Evolutionary conservation across 257 asterid genomes (phyloP).

Genomic region (Parsonsia alboflavescens): DNA sequence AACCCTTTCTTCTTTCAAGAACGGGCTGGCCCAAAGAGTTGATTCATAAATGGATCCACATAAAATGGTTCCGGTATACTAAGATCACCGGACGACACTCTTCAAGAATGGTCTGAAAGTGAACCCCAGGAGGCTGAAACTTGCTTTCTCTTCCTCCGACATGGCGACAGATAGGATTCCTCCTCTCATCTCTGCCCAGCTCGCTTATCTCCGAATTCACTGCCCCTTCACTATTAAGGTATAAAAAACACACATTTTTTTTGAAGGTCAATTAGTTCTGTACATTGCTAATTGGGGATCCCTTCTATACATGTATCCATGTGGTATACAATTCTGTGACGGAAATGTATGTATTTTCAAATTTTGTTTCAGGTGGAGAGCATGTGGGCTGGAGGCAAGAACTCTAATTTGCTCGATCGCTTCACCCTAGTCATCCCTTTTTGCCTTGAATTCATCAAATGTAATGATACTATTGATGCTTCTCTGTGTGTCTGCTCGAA

Average conservation of each 20-base stretch:
- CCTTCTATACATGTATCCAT: background rate
- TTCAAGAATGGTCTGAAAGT: background rate
- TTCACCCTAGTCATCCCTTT: conserved; percentile 77
- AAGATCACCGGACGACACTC: conserved; percentile 2
- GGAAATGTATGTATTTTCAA: background rate
- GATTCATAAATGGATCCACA: background rate
- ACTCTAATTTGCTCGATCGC: conserved; percentile 69
- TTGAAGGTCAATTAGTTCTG: background rate
- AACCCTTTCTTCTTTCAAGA: too few relatives aligned
- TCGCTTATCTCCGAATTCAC: conserved; percentile 57
- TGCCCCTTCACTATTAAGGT: conserved; percentile 80
- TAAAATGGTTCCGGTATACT: background rate
- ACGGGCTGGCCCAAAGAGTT: background rate
- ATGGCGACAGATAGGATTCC: conserved; percentile 81
- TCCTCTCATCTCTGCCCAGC: conserved; percentile 79
- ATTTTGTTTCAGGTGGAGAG: conserved; percentile 67
- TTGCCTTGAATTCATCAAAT: conserved; percentile 76
- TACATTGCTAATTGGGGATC: background rate
- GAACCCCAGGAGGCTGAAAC: background rate
- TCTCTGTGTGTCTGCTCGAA: background rate
- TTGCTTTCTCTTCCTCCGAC: background rate
- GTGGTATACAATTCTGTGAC: background rate
- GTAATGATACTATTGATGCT: conserved; percentile 32
- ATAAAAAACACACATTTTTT: background rate
- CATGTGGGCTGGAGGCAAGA: conserved; percentile 82